Percentiles rank a stretch among this genome's conserved stretches.
These are phyloP conservation scores for Tylopilus sp. DNA, from an alignment of 768 basidiomycete species.

Conservation along the genomic window DNA sequence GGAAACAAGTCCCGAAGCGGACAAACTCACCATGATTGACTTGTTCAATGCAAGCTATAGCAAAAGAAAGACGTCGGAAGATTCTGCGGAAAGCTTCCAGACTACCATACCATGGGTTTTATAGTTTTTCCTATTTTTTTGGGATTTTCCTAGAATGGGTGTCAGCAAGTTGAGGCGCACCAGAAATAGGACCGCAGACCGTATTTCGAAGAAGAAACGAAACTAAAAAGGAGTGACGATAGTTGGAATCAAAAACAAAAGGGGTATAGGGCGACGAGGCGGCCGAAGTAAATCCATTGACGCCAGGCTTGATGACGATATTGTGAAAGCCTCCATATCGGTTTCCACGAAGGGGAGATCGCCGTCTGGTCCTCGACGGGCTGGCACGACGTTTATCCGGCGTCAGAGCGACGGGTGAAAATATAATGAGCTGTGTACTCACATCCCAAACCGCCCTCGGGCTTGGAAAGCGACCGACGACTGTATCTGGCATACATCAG, in stretches of 20 bases:
- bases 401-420: not conserved
- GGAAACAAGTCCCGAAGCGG: not conserved
- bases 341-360: not conserved
- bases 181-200: not conserved
- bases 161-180: too few species aligned
- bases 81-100: not conserved
- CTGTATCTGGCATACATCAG: not conserved
- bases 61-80: not conserved
- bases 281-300: not conserved
- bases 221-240: not conserved
- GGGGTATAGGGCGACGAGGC: slow-evolving; percentile 9
- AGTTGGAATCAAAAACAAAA: not conserved
- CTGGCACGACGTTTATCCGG: not conserved
- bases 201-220: not conserved
- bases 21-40: not conserved
- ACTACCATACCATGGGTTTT: not conserved
- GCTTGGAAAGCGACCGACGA: not conserved
- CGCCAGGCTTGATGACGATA: not conserved
- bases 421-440: not conserved
- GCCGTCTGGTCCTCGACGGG: not conserved
- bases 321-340: not conserved
- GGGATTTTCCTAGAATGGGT: too few species aligned
- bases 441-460: not conserved
- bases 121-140: not conserved
- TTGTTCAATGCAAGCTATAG: not conserved